A percentile compares a stretch with the other conserved stretches of the same genome.
Evolutionary conservation across 176 grass and related monocot genomes (phyloP).

Genomic region (Leersia perrieri): DNA sequence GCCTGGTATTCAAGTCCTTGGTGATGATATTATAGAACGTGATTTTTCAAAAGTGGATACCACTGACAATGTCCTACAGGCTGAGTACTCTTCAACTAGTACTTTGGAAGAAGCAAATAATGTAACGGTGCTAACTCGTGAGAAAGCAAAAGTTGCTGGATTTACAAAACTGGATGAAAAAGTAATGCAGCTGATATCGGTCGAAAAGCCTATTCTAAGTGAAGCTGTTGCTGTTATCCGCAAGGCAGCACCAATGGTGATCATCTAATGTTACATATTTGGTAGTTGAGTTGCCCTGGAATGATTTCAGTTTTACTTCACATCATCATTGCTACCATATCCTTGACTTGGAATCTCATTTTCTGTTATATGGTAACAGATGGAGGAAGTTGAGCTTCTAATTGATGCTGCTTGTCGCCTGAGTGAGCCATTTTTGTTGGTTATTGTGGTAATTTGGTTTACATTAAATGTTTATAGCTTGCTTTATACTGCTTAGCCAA

Average conservation of each 20-base stretch:
- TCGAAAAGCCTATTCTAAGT: slow-evolving; percentile 62
- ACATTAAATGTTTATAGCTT: slow-evolving; percentile 36
- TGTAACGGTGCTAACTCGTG: slow-evolving; percentile 44
- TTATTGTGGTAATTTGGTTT: slow-evolving; percentile 94
- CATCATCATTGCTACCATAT: slow-evolving; percentile 35
- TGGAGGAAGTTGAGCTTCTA: slow-evolving; percentile 94
- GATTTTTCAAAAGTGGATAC: slow-evolving; percentile 49
- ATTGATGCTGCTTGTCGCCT: slow-evolving; percentile 87
- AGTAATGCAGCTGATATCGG: slow-evolving; percentile 66
- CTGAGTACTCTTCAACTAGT: slow-evolving; percentile 40
- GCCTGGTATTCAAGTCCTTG: slow-evolving; percentile 46
- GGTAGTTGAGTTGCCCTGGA: slow-evolving; percentile 83
- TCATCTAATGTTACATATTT: slow-evolving; percentile 99
- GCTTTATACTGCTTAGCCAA: background rate
- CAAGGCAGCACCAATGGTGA: slow-evolving; percentile 98
- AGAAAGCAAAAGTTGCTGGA: slow-evolving; percentile 61
- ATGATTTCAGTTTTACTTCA: slow-evolving; percentile 50
- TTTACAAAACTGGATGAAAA: slow-evolving; percentile 79
- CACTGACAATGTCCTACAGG: slow-evolving; percentile 33
- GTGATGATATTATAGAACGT: slow-evolving; percentile 55
- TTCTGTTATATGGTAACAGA: slow-evolving; percentile 64
- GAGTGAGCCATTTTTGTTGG: slow-evolving; percentile 99
- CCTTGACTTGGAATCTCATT: slow-evolving; percentile 54
- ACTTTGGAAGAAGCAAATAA: slow-evolving; percentile 44
- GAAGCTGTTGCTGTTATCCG: slow-evolving; percentile 74